Evolutionary conservation across 2,329 filamentous ascomycete species (phyloP), one percentile per base, ranked within the genome.

Genomic region (Penicillium sp.): DNA sequence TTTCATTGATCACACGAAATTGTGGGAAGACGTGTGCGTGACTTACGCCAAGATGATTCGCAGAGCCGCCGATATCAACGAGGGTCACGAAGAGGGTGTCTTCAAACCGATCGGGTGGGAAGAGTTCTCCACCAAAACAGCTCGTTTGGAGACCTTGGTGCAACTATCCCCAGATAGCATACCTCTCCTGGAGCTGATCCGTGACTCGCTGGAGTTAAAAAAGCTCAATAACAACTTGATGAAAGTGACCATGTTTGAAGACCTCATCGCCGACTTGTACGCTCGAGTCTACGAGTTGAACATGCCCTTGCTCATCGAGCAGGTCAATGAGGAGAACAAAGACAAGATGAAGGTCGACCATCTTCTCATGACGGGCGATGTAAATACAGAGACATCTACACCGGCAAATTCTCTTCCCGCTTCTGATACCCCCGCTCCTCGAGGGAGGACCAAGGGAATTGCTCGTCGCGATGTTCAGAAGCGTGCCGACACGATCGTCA

Each of bases 231-330:
- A 89, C 44, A 90, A 89, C 51, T 83, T 97, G 8, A 95, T 96
- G 86, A 97, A 97, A 77, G 86, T 90, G 0, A 86, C 88, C 0
- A 84, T 89, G 10, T 94, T 98, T 49, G 95, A 99, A 71, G 95
- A 99, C 72, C 84, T 98, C n/a, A 91, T 97, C 67, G 91, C 89
- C 24, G 95, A 99, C 77, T 89, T 91, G 53, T 99, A 97, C 76
- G 90, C 91, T 1, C 84, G 88, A 13, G 60, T 80, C 10, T 80
- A 79, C 61, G 73, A 80, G 44, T 65, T 75, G 51, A 79, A 77
- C 49, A 69, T 76, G 64, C 75, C 74, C 53, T 75, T 75, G 45
- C 74, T 79, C 22, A 65, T 79, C 28, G 74, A 80, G 58, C 76
- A 78, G 63, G 73, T 70, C 53, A 77, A 75, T 26, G 80, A 81